Evolutionary conservation across 768 basidiomycete species (phyloP).

Genomic region (Pluteus cervinus): DNA sequence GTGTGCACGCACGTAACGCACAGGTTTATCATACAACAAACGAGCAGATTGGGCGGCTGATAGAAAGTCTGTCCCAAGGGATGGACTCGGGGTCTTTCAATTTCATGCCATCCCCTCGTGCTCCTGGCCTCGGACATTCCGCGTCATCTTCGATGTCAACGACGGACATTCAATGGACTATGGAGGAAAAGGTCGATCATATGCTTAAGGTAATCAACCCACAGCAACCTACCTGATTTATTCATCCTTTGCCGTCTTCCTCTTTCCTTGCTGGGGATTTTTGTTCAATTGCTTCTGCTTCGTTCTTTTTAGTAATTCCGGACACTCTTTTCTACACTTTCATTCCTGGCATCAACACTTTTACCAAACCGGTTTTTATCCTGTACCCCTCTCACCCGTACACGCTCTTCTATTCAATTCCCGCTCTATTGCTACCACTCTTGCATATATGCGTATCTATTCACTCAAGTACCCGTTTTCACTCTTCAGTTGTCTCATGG

Average conservation of each 20-base stretch:
- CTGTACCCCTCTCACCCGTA: too few relatives aligned
- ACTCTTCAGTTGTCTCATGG: too few relatives aligned
- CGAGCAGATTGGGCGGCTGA: conserved; percentile 75
- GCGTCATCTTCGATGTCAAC: conserved; percentile 61
- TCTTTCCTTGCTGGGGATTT: conserved; percentile 14
- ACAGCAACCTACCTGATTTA: conserved; percentile 14
- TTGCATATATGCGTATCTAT: too few relatives aligned
- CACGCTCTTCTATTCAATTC: too few relatives aligned
- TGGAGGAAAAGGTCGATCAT: conserved; percentile 72
- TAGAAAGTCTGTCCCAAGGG: conserved; percentile 76
- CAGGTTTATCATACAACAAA: conserved; percentile 75
- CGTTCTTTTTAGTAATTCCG: conserved; percentile 9
- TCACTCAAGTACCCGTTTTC: too few relatives aligned
- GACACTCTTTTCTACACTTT: conserved; percentile 14
- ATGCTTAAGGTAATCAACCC: conserved; percentile 50
- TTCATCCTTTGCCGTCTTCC: conserved; percentile 16
- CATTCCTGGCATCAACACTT: conserved; percentile 14
- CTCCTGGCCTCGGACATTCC: conserved; percentile 40
- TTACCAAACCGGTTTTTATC: too few relatives aligned
- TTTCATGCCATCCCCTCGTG: conserved; percentile 41
- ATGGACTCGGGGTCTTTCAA: conserved; percentile 85
- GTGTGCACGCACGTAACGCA: too few relatives aligned
- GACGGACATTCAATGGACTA: conserved; percentile 58
- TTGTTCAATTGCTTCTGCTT: conserved; percentile 14
- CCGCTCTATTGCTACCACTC: too few relatives aligned